Evolutionary conservation across 108 stramenopile species (phyloP).

Genomic region (Ochromonas danica): DNA sequence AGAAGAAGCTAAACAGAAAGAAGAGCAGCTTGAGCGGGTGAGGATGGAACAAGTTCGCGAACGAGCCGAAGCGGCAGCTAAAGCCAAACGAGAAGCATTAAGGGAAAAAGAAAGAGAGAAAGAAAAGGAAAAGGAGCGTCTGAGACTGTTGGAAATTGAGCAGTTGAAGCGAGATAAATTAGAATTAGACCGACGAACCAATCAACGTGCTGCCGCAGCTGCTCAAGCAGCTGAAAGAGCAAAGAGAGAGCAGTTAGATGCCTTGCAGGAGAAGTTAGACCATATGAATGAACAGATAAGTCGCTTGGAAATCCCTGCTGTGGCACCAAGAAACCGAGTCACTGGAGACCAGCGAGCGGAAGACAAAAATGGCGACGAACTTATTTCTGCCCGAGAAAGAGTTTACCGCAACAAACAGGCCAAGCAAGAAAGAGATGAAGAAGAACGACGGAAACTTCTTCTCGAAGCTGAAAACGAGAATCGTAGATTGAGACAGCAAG

Average conservation of each 20-base stretch:
- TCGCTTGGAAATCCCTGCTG: background rate
- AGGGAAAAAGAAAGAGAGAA: background rate
- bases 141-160: conserved; percentile 37
- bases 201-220: background rate
- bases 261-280: conserved; percentile 20
- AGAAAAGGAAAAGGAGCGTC: background rate
- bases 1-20: background rate
- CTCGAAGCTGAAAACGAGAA: background rate
- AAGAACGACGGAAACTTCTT: background rate
- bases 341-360: background rate
- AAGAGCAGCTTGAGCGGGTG: background rate
- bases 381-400: conserved; percentile 20
- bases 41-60: background rate
- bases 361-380: background rate
- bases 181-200: conserved; percentile 20
- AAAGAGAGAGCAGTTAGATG: conserved; percentile 28
- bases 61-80: background rate
- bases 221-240: background rate
- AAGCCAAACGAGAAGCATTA: background rate
- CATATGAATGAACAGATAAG: background rate
- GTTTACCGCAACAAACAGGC: background rate
- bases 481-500: background rate
- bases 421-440: background rate
- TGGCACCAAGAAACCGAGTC: background rate
- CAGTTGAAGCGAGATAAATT: conserved; percentile 34